Evolutionary conservation across 2,329 filamentous ascomycete genomes (phyloP).

Genomic region (Nigrospora sphaerica): DNA sequence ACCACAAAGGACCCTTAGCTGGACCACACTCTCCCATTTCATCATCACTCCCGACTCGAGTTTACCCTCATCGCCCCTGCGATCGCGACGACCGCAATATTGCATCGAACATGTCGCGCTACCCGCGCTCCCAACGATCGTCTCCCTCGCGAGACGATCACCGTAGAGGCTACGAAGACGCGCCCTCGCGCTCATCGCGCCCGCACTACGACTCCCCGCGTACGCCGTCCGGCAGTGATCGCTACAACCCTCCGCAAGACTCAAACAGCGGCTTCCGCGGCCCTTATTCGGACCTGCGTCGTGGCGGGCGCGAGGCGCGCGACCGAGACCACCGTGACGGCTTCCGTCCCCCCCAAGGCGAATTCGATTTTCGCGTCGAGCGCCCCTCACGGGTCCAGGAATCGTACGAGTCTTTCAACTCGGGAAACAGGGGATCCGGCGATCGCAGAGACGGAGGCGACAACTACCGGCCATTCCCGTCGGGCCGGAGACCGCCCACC

Average conservation of each 20-base stretch:
- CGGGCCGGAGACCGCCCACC: background rate
- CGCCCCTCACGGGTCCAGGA: constrained; percentile 42
- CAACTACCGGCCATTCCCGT: background rate
- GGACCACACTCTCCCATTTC: too few relatives aligned
- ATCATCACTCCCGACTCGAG: too few relatives aligned
- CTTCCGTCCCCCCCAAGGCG: constrained; percentile 32
- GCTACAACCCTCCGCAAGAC: background rate
- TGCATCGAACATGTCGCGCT: too few relatives aligned
- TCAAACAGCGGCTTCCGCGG: background rate
- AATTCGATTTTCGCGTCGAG: constrained; percentile 50
- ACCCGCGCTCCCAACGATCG: too few relatives aligned
- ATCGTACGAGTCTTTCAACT: constrained; percentile 20
- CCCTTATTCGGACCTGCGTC: background rate
- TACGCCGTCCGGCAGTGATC: background rate
- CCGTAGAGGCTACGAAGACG: too few relatives aligned
- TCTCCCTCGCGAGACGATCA: too few relatives aligned
- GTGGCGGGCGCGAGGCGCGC: constrained; percentile 24
- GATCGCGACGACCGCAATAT: too few relatives aligned
- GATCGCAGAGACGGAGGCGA: constrained; percentile 2
- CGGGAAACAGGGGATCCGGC: constrained; percentile 3
- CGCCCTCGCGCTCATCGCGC: too few relatives aligned
- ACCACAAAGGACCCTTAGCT: too few relatives aligned
- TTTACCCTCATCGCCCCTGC: too few relatives aligned
- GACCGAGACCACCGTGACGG: constrained; percentile 12
- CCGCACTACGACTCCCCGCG: too few relatives aligned